Base-by-base conservation (phyloP, 345 rosid species). In the Ceriops zippeliana region DNA sequence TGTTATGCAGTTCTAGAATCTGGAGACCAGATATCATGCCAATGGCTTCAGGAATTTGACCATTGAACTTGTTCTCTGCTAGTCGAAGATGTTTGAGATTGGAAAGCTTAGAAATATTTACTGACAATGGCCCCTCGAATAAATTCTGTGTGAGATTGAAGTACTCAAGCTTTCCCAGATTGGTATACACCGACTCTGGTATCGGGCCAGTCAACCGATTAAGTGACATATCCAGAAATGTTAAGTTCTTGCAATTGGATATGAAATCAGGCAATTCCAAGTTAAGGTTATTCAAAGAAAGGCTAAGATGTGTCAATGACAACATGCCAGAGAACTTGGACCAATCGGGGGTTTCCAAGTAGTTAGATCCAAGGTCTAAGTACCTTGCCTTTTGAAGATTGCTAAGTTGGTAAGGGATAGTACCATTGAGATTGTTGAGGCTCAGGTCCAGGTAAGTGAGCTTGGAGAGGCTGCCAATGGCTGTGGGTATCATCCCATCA, bases 281-380 rank as follows among this genome's bases (percentile, higher is more conserved):
- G 0, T 65, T 37, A 26, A 86, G 73, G 0, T 0, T 71, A 63
- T 85, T 81, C 49, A 27, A 13, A 63, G 1, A 76, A 24, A 89
- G 34, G 75, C 85, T 78, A 59, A 89, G 85, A 57, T 85, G 70
- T 24, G 70, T 75, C 85, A 89, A 70, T 5, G 60, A 73, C 51
- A 86, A 83, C 84, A 89, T 73, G 59, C 52, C 64, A 0, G 79
- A 78, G 74, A 89, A 87, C 28, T 75, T 68, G 1, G 91, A 84
- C 90, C 86, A 84, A 17, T 85, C 84, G 30, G 86, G 79, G 30
- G 85, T 66, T 61, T 62, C 73, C 58, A 89, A 76, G 71, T 61
- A 84, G 72, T 89, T 89, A 7, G 53, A 75, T 69, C 96, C 96
- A 28, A 87, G 81, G 76, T 89, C 89, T 26, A 77, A 66, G 78